A percentile compares a stretch with the other conserved stretches of the same genome.
Evolutionary conservation across 352 stramenopile species (phyloP).

Genomic region (Elongisporangium senticosum): DNA sequence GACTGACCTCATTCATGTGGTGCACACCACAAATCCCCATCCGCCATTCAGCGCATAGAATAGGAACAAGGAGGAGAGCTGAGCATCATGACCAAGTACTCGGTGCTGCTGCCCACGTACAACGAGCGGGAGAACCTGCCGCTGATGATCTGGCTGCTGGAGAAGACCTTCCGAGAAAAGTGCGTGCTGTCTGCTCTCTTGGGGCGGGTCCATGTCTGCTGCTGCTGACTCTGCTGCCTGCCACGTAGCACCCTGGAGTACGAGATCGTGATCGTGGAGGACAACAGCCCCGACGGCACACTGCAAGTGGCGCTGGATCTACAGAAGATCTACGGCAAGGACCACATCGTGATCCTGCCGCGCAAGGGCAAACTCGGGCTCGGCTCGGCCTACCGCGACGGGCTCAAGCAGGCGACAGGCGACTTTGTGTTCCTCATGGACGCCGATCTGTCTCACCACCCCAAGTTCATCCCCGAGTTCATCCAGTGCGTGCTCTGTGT

Average conservation of each 20-base stretch:
- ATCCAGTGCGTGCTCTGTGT: slow-evolving; percentile 48
- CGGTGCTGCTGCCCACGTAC: slow-evolving; percentile 97
- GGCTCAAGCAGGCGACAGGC: slow-evolving; percentile 89
- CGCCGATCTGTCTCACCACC: slow-evolving; percentile 97
- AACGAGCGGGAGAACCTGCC: slow-evolving; percentile 98
- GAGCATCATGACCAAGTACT: slow-evolving; percentile 73
- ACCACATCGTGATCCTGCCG: slow-evolving; percentile 91
- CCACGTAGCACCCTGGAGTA: slow-evolving; percentile 78
- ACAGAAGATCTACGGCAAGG: slow-evolving; percentile 88
- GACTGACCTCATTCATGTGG: neutral
- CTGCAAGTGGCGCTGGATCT: slow-evolving; percentile 90
- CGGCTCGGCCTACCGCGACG: slow-evolving; percentile 95
- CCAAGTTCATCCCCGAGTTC: slow-evolving; percentile 96
- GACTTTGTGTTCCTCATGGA: slow-evolving; percentile 98
- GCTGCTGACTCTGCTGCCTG: neutral
- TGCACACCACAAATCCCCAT: neutral
- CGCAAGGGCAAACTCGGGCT: slow-evolving; percentile 95
- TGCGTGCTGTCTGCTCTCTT: slow-evolving; percentile 24
- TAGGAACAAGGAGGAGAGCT: neutral
- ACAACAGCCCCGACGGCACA: slow-evolving; percentile 96
- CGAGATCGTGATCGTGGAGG: slow-evolving; percentile 98
- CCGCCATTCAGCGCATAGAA: neutral
- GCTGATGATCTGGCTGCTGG: slow-evolving; percentile 95
- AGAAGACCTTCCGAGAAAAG: slow-evolving; percentile 91
- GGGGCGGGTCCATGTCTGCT: slow-evolving; percentile 2